Evolutionary conservation across 441 rosid species (phyloP), one percentile per base, ranked within the genome.

Genomic region (Gossypium lobatum): DNA sequence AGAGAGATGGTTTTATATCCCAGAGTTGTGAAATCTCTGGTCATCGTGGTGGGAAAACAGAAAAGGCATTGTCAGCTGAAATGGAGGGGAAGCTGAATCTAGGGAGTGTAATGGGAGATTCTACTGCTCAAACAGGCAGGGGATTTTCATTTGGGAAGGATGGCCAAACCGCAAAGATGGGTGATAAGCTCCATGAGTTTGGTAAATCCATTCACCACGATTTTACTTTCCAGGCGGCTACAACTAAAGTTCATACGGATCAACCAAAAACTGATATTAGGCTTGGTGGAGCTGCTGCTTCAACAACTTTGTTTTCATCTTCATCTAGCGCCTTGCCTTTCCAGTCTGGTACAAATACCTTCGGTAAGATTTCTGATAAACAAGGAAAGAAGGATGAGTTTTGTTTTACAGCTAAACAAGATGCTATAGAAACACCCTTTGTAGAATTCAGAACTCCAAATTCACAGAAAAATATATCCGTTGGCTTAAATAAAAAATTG

Each of bases 371-470:
- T 48, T 80, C 83, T 20, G 79, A 70, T 76, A 67, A 34, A 73
- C 77, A 71, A 26, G 84, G 79, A 6, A 85, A 78, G 65, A 80
- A 74, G 55, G 63, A 82, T 52, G 83, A 70, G 71, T 83, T 84
- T 71, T 72, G 60, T 45, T 92, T 86, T 62, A 60, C 82, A 65
- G 77, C 88, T 82, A 85, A 74, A 74, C 81, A 64, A 73, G 83
- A 82, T 62, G 73, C 53, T 71, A 37, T 14, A 7, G 82, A 75
- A 26, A 67, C 82, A 31, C 77, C 78, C 26, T 83, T 78, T 71
- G 80, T 81, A 71, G 96, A 81, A 76, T 93, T 92, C 59, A 91
- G 75, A 81, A 85, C 88, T 0, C 91, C 96, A 4, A 72, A 65
- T 71, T 80, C 79, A 25, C 85, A 83, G 77, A 75, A 72, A 53